Evolutionary conservation across 306 rosid species (phyloP), one percentile per base, ranked within the genome.

Genomic region (Lathyrus oleraceus): DNA sequence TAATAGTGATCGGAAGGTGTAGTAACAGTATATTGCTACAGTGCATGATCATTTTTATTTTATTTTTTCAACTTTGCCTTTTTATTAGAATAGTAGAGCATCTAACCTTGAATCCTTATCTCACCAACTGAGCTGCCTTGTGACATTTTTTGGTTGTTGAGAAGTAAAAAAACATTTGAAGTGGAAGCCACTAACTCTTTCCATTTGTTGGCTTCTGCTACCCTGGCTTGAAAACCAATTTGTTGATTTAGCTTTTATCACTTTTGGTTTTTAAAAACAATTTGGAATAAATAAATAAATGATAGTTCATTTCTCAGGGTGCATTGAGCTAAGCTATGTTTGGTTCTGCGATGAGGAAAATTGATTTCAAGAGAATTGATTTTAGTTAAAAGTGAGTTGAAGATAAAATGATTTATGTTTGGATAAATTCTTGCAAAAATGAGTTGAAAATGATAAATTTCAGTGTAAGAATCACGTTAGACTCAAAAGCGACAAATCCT

Each of bases 281-380:
- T 48, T 25, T 14, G 49, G 14, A 56, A 52, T 15, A 61, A 61
- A 21, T 61, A 32, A 38, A 56, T 56, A 11, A 48, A 39, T 2
- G 25, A 65, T 67, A n/a, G n/a, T 75, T 65, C 21, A 65, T 51
- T 59, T 66, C 14, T 51, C 35, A 16, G 11, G 71, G 32, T 48
- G 44, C 21, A 65, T 70, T 2, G 58, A 75, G 64, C 58, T 44
- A 15, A 23, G 27, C 27, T 23, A 23, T 23, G 27, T 23, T 23
- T 23, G 27, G 27, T 23, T 23, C 3, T 23, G 27, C 27, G 27
- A 2, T 23, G 27, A 23, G 2, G 1, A 21, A 21, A 21, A 21
- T 21, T 21, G 23, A n/a, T 21, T 21, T 21, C 2, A 21, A 21
- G 3, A 23, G 27, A 23, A 23, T 23, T 23, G 27, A 23, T 23